Evolutionary conservation across 2,329 filamentous ascomycete species (phyloP).

Genomic region (Aspergillus chevalieri): DNA sequence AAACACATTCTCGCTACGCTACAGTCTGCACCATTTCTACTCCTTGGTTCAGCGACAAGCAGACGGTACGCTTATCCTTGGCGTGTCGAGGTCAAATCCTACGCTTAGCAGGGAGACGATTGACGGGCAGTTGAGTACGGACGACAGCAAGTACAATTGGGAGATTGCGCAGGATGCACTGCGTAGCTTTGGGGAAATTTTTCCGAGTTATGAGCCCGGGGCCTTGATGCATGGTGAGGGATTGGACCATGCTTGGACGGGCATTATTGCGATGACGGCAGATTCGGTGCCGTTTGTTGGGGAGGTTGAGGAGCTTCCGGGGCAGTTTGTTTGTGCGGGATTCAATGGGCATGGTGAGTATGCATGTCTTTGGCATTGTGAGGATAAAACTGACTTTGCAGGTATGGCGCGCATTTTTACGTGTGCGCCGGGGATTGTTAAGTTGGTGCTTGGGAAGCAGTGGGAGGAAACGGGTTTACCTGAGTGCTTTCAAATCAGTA

Average conservation of each 20-base stretch:
- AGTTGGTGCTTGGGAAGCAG: conserved; percentile 33
- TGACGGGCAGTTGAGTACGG: conserved; percentile 26
- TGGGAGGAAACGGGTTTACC: conserved; percentile 37
- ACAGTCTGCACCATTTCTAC: conserved; percentile 45
- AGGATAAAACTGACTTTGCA: not conserved
- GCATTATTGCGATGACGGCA: conserved; percentile 44
- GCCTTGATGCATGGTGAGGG: conserved; percentile 36
- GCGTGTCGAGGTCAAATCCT: conserved; percentile 40
- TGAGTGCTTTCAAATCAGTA: conserved; percentile 31
- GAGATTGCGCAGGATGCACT: conserved; percentile 38
- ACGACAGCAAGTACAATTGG: conserved; percentile 36
- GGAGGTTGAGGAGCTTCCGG: conserved; percentile 32
- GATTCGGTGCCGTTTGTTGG: conserved; percentile 46
- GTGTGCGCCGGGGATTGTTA: conserved; percentile 40
- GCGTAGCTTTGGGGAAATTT: conserved; percentile 29
- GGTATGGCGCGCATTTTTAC: conserved; percentile 44
- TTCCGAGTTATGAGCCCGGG: conserved; percentile 19
- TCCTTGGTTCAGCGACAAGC: conserved; percentile 43
- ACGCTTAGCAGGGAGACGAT: conserved; percentile 26
- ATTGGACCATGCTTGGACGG: conserved; percentile 43
- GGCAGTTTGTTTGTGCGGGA: conserved; percentile 47
- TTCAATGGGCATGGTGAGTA: conserved; percentile 43
- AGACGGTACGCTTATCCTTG: conserved; percentile 42
- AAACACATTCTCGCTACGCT: conserved; percentile 43
- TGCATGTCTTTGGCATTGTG: not conserved